Conservation (phyloP, 169 alveolate species). For the Plasmodium vivax region DNA sequence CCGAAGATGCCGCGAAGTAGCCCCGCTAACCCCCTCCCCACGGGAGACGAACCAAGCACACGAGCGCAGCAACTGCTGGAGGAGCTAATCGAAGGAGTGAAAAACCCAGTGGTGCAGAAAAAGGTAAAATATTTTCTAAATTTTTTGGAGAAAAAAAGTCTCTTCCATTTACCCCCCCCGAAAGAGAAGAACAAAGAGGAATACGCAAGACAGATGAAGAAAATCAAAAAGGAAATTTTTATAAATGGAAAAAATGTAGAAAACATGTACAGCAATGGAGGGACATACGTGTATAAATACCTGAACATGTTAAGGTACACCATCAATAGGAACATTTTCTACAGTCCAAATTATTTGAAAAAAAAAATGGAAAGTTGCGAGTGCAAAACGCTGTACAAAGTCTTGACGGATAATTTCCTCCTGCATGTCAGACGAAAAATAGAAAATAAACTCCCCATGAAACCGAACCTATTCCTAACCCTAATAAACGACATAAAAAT, state of each 20-base stretch:
- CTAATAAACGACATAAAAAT: slow-evolving; percentile 42
- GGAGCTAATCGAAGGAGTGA: background rate
- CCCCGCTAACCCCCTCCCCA: background rate
- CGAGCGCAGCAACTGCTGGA: slow-evolving; percentile 1
- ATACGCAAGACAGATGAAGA: slow-evolving; percentile 7
- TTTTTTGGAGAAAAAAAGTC: slow-evolving; percentile 10
- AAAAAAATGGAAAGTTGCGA: slow-evolving; percentile 43
- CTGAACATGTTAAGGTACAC: slow-evolving; percentile 27
- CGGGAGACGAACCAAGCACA: background rate
- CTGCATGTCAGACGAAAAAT: slow-evolving; percentile 41
- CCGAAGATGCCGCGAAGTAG: background rate
- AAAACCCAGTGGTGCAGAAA: background rate
- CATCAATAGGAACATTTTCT: slow-evolving; percentile 19
- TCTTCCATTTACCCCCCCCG: slow-evolving; percentile 27
- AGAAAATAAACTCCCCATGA: slow-evolving; percentile 63
- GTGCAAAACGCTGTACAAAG: slow-evolving; percentile 21
- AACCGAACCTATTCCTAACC: slow-evolving; percentile 42
- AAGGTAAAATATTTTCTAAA: slow-evolving; percentile 23
- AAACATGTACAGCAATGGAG: slow-evolving; percentile 24
- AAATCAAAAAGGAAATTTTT: slow-evolving; percentile 26
- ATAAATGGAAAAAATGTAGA: slow-evolving; percentile 45
- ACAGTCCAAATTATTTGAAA: slow-evolving; percentile 31
- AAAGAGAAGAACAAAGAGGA: background rate
- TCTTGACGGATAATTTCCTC: slow-evolving; percentile 37
- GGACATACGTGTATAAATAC: slow-evolving; percentile 29